phyloP scores from a whole-genome alignment of 1,284 basidiomycete species.

The Baeospora myosura region DNA sequence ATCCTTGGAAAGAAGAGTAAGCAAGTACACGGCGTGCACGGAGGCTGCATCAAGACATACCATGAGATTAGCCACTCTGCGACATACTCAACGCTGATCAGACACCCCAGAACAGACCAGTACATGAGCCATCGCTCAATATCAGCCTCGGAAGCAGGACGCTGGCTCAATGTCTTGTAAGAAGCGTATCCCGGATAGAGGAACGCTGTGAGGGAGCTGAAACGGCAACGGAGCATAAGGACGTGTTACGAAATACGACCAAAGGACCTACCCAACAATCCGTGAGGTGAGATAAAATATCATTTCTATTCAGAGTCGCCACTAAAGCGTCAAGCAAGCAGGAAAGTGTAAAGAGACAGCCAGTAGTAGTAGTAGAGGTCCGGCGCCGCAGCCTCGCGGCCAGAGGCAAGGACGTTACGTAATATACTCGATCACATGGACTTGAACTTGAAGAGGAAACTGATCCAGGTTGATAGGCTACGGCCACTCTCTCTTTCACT shows the following conservation, averaged over 20 bases:
- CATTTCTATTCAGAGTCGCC: constrained; percentile 31
- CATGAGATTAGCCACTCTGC: constrained; percentile 82
- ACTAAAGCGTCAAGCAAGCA: not conserved
- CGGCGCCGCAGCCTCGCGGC: too few relatives aligned
- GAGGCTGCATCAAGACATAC: constrained; percentile 31
- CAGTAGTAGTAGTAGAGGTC: too few relatives aligned
- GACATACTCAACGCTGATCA: constrained; percentile 67
- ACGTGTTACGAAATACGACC: not conserved
- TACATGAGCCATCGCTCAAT: constrained; percentile 88
- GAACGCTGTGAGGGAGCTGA: constrained; percentile 61
- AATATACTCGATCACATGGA: too few relatives aligned
- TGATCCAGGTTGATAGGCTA: not conserved
- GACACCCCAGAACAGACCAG: constrained; percentile 78
- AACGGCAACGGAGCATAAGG: constrained; percentile 1
- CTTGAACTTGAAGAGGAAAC: too few relatives aligned
- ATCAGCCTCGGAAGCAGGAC: constrained; percentile 71
- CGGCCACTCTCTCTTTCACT: not conserved
- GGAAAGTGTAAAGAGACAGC: too few relatives aligned
- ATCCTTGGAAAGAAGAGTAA: constrained; percentile 45
- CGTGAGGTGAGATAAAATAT: constrained; percentile 44
- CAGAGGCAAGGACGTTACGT: too few relatives aligned
- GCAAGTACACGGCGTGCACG: too few relatives aligned
- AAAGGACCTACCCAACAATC: constrained; percentile 25
- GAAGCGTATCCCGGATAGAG: constrained; percentile 82
- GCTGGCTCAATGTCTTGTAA: constrained; percentile 75